phyloP scores from a whole-genome alignment of 345 rosid species.

The Noccaea bulbosa region DNA sequence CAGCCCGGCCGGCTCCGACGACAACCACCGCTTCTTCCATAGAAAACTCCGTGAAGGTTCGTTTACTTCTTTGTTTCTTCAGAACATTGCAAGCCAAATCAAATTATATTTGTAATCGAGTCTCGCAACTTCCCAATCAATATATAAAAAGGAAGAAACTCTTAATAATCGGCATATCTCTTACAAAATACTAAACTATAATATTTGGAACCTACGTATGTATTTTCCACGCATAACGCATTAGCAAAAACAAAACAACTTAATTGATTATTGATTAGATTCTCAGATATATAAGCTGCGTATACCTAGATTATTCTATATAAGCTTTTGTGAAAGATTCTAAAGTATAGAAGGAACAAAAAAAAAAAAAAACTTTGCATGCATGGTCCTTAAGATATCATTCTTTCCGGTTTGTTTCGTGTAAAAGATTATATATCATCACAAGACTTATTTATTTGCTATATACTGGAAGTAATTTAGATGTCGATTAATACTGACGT shows the following conservation, averaged over 20 bases:
- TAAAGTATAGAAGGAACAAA: neutral
- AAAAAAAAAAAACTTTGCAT: neutral
- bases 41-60: constrained; percentile 46
- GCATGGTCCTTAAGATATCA: constrained; percentile 12
- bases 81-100: neutral
- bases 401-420: neutral
- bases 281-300: constrained; percentile 6
- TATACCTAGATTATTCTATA: constrained; percentile 3
- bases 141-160: too few relatives aligned
- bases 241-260: neutral
- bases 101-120: neutral
- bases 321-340: constrained; percentile 5
- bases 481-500: constrained; percentile 3
- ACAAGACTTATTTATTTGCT: neutral
- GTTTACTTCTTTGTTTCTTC: constrained; percentile 8
- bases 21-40: constrained; percentile 34
- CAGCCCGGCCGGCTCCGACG: constrained; percentile 53
- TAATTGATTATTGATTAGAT: neutral
- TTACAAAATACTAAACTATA: too few relatives aligned
- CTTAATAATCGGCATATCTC: too few relatives aligned
- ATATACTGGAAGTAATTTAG: neutral
- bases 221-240: constrained; percentile 13
- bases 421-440: neutral
- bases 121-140: neutral
- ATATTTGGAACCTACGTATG: neutral